phyloP scores from a whole-genome alignment of 768 basidiomycete genomes.

The Gloeopeniophorella convolvens region DNA sequence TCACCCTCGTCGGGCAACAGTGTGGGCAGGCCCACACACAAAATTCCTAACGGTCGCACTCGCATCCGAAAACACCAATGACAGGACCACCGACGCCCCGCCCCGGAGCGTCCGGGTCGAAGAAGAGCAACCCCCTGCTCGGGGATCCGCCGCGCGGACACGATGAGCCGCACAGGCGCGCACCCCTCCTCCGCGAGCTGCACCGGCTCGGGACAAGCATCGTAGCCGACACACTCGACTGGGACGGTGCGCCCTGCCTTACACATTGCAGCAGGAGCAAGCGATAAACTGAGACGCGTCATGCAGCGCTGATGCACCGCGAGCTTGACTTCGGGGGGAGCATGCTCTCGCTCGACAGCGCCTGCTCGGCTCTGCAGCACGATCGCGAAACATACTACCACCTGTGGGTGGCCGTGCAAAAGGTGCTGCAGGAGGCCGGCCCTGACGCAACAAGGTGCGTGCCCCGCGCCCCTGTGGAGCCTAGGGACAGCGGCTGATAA shows the following conservation, averaged over 20 bases:
- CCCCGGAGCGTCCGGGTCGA: no score
- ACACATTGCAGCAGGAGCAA: neutral
- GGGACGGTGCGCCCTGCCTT: conserved; percentile 13
- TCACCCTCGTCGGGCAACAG: no score
- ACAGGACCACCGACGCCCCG: neutral
- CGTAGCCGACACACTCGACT: conserved; percentile 20
- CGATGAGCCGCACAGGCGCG: neutral
- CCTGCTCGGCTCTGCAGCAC: neutral
- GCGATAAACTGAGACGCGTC: no score
- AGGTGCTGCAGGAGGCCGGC: conserved; percentile 14
- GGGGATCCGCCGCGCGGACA: neutral
- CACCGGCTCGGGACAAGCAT: conserved; percentile 1
- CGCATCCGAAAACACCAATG: neutral
- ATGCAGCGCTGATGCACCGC: conserved; percentile 7
- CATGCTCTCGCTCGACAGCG: conserved; percentile 8
- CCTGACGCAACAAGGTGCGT: no score
- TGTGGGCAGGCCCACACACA: neutral
- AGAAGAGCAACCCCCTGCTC: neutral
- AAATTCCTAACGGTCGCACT: neutral
- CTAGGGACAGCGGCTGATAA: conserved; percentile 7
- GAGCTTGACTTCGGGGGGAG: conserved; percentile 5
- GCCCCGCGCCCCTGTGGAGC: neutral
- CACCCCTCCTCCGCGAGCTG: conserved; percentile 12
- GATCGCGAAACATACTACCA: conserved; percentile 16
- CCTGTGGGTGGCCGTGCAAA: conserved; percentile 21